phyloP scores from a whole-genome alignment of 2,329 filamentous ascomycete species.

The Colletotrichum theobromicola region DNA sequence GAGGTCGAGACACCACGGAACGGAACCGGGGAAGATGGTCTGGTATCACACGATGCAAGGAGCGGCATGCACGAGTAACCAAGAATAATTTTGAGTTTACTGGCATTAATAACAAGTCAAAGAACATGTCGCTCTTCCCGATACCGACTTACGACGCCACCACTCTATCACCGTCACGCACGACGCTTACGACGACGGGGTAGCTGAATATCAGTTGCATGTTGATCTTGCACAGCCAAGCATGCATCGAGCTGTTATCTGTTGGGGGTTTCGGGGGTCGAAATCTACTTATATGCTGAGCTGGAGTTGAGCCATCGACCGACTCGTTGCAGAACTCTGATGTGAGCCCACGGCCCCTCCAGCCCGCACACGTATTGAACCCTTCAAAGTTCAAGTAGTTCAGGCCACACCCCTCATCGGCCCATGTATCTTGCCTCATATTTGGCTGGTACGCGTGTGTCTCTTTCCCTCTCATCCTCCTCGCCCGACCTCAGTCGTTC shows the following conservation, averaged over 20 bases:
- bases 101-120: not conserved
- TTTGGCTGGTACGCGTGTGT: not conserved
- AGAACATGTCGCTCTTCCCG: not conserved
- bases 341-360: not conserved
- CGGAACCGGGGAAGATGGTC: not conserved
- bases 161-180: not conserved
- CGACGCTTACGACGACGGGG: not conserved
- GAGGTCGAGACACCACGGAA: not conserved
- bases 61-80: not conserved
- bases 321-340: not conserved
- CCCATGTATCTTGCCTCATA: not conserved
- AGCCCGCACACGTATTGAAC: not conserved
- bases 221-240: not conserved
- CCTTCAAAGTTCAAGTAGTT: not conserved
- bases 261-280: not conserved
- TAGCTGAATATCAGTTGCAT: not conserved
- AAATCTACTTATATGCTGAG: not conserved
- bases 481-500: not conserved
- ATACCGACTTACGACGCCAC: not conserved
- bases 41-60: not conserved
- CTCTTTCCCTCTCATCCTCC: not conserved
- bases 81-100: not conserved
- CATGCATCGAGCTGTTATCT: not conserved
- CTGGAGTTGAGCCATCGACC: not conserved
- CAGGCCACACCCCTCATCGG: not conserved